Percentiles rank a stretch among this genome's conserved stretches.
These are phyloP conservation scores for Apostasia ramifera DNA, from an alignment of 106 monocot genomes.

Conservation along the genomic window DNA sequence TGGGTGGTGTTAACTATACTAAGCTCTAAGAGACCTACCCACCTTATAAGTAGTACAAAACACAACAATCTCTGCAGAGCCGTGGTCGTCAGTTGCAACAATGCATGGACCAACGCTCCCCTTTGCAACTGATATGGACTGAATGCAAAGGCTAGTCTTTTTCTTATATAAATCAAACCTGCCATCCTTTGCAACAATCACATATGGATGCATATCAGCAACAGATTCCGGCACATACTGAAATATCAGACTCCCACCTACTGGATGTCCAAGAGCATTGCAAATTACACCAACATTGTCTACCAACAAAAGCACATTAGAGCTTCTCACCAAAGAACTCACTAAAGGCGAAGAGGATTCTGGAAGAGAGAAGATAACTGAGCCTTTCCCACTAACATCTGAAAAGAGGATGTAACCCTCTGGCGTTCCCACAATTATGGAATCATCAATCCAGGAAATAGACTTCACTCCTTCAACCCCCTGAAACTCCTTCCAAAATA, in stretches of 20 bases:
- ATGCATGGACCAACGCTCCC: constrained; percentile 26
- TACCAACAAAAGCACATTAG: constrained; percentile 69
- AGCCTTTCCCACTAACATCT: constrained; percentile 28
- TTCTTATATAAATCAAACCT: constrained; percentile 68
- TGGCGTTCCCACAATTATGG: constrained; percentile 55
- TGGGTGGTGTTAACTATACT: too few relatives aligned
- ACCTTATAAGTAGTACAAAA: constrained; percentile 72
- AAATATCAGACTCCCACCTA: constrained; percentile 87
- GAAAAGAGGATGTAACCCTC: constrained; percentile 59
- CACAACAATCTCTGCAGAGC: constrained; percentile 44
- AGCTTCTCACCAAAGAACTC: constrained; percentile 41
- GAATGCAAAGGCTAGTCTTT: constrained; percentile 58
- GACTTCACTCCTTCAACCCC: constrained; percentile 65
- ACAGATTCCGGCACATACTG: constrained; percentile 45
- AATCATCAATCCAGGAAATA: constrained; percentile 77
- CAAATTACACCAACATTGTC: constrained; percentile 87
- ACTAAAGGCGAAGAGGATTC: constrained; percentile 64
- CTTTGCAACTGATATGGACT: constrained; percentile 46
- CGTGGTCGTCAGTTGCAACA: constrained; percentile 45
- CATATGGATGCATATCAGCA: constrained; percentile 54
- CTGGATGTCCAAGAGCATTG: constrained; percentile 66
- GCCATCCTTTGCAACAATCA: constrained; percentile 50
- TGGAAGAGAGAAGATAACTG: constrained; percentile 70
- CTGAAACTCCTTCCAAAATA: constrained; percentile 47
- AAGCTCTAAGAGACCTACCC: constrained; percentile 22